These are phyloP conservation scores for Pezicula carpinea DNA, from an alignment of 2,329 filamentous ascomycete species.

Conservation along the genomic window DNA sequence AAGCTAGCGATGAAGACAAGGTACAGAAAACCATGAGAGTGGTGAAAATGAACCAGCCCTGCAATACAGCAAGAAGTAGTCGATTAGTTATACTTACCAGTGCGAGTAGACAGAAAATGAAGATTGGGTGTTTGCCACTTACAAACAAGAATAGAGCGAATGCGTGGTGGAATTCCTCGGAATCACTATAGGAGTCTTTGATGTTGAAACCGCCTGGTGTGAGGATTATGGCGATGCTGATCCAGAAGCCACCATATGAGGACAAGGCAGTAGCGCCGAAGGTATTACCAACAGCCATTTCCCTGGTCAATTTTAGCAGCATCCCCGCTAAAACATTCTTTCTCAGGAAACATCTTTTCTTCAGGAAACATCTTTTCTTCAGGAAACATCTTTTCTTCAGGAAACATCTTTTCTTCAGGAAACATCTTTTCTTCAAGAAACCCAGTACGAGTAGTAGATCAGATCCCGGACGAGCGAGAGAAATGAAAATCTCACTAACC, in stretches of 20 bases:
- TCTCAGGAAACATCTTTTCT: too few species aligned
- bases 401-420: too few species aligned
- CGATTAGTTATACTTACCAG: not conserved
- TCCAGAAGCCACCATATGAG: slow-evolving; percentile 83
- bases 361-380: too few species aligned
- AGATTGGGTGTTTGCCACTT: too few species aligned
- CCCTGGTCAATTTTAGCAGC: slow-evolving; percentile 43
- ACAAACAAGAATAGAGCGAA: slow-evolving; percentile 65
- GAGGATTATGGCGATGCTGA: slow-evolving; percentile 67
- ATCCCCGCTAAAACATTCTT: too few species aligned
- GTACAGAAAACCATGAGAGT: slow-evolving; percentile 70
- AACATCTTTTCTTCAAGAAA: too few species aligned
- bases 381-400: too few species aligned
- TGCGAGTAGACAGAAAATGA: too few species aligned
- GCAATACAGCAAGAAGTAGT: not conserved
- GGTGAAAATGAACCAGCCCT: slow-evolving; percentile 81
- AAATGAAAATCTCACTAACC: slow-evolving; percentile 48
- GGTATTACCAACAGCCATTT: slow-evolving; percentile 84
- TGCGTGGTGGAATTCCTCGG: slow-evolving; percentile 50
- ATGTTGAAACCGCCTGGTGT: slow-evolving; percentile 64
- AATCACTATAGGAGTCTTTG: slow-evolving; percentile 41
- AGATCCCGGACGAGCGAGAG: too few species aligned
- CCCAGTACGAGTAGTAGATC: too few species aligned
- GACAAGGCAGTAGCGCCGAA: slow-evolving; percentile 79
- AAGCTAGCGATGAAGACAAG: slow-evolving; percentile 70